Evolutionary conservation across 1,284 basidiomycete species (phyloP).

Genomic region (Melampsora americana): DNA sequence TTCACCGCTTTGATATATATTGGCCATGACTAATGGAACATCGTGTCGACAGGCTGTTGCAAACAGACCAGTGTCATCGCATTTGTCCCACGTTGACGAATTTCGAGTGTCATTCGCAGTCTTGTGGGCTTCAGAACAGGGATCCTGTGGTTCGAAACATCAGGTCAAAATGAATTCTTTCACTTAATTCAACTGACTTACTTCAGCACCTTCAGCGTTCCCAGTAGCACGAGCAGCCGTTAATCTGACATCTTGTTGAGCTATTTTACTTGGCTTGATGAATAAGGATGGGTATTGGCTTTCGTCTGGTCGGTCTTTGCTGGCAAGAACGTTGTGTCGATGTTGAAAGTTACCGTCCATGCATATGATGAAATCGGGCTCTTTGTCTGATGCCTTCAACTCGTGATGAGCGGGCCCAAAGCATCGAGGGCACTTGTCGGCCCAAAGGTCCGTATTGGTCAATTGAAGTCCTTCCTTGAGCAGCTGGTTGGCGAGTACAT

Average conservation of each 20-base stretch:
- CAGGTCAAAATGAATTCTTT: background rate
- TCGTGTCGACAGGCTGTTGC: slow-evolving; percentile 28
- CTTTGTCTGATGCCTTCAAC: background rate
- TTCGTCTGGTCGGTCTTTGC: slow-evolving; percentile 4
- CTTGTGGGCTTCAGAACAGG: slow-evolving; percentile 20
- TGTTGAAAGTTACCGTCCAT: slow-evolving; percentile 15
- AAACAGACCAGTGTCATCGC: too few relatives aligned
- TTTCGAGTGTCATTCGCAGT: slow-evolving; percentile 11
- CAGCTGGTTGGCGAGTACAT: background rate
- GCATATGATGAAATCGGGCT: background rate
- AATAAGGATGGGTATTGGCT: slow-evolving; percentile 9
- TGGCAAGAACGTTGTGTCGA: background rate
- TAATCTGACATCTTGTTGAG: background rate
- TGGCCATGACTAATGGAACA: slow-evolving; percentile 2
- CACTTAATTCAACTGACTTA: background rate
- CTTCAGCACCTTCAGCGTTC: background rate
- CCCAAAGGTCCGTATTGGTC: background rate
- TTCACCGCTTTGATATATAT: slow-evolving; percentile 12
- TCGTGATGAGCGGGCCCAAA: background rate
- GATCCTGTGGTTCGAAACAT: background rate
- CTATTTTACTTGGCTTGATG: slow-evolving; percentile 1
- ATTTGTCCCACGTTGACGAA: too few relatives aligned
- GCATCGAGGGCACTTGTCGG: background rate
- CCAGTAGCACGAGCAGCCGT: background rate
- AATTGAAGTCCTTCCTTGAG: background rate